Percentiles rank a stretch among this genome's conserved stretches.
phyloP scores from a whole-genome alignment of 306 rosid genomes.

The Acacia crassicarpa region DNA sequence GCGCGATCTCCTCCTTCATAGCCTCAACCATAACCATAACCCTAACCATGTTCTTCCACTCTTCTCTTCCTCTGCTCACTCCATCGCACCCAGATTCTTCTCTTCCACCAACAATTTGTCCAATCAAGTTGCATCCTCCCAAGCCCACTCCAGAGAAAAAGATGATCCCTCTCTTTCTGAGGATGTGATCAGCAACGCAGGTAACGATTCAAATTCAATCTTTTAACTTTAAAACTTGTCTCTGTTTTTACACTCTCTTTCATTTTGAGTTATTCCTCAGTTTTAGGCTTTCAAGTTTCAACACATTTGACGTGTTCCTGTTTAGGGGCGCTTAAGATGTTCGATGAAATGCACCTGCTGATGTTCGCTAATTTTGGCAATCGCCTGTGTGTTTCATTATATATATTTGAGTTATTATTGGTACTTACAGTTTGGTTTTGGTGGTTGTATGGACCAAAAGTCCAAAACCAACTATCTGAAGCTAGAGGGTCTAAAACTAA shows the following conservation, averaged over 20 bases:
- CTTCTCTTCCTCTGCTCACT: constrained; percentile 32
- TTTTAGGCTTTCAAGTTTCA: not conserved
- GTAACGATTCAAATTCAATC: constrained; percentile 10
- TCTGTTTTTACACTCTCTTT: not conserved
- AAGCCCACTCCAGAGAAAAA: not conserved
- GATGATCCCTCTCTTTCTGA: constrained; percentile 22
- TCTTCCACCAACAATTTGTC: constrained; percentile 24
- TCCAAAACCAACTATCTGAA: too few relatives aligned
- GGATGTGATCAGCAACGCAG: constrained; percentile 39
- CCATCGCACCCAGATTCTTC: constrained; percentile 35
- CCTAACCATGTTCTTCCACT: constrained; percentile 14
- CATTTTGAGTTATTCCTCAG: too few relatives aligned
- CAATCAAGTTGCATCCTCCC: not conserved
- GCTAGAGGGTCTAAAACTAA: too few relatives aligned
- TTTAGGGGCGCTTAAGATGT: constrained; percentile 15
- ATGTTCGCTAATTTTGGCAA: not conserved
- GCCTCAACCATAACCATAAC: not conserved
- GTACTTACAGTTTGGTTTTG: too few relatives aligned
- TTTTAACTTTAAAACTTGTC: not conserved
- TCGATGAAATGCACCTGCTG: constrained; percentile 31
- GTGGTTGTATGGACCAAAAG: too few relatives aligned
- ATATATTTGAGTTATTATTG: too few relatives aligned
- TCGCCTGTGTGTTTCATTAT: not conserved
- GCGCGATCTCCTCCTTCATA: constrained; percentile 41
- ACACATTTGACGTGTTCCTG: not conserved